Evolutionary conservation across 2,329 filamentous ascomycete genomes (phyloP).

Genomic region (Emergomyces orientalis): DNA sequence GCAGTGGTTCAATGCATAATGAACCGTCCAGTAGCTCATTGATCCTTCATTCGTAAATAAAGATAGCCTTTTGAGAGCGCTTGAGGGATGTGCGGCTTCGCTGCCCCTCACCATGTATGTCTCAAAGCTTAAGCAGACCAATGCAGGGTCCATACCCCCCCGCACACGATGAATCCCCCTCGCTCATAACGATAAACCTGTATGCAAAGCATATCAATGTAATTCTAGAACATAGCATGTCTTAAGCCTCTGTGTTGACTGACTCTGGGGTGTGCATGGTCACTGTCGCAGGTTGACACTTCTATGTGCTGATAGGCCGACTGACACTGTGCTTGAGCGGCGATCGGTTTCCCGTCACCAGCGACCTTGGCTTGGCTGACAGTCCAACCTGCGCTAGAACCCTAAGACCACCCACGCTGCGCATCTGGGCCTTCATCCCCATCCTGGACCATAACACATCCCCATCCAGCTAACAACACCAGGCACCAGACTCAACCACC

Average conservation of each 20-base stretch:
- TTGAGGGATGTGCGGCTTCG: not conserved
- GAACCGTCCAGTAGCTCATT: too few relatives aligned
- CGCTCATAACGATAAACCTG: not conserved
- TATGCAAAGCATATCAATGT: not conserved
- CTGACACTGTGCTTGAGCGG: too few relatives aligned
- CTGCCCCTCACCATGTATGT: not conserved
- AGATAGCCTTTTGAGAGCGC: too few relatives aligned
- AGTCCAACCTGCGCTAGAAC: not conserved
- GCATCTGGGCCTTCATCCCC: not conserved
- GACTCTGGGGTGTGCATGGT: not conserved
- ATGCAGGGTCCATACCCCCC: not conserved
- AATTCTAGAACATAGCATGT: constrained; percentile 2
- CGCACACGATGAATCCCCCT: not conserved
- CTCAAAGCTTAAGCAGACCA: not conserved
- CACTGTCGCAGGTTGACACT: not conserved
- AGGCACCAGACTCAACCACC: not conserved
- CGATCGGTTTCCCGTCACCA: not conserved
- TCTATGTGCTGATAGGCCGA: not conserved
- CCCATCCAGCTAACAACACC: not conserved
- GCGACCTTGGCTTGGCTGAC: not conserved
- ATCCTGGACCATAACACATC: not conserved
- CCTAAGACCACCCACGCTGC: too few relatives aligned
- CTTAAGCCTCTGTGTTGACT: not conserved
- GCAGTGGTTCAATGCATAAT: too few relatives aligned
- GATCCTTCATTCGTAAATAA: too few relatives aligned